Percentiles rank a stretch among this genome's conserved stretches.
These are phyloP conservation scores for Calocera viscosa DNA, from an alignment of 768 basidiomycete species.

Conservation along the genomic window DNA sequence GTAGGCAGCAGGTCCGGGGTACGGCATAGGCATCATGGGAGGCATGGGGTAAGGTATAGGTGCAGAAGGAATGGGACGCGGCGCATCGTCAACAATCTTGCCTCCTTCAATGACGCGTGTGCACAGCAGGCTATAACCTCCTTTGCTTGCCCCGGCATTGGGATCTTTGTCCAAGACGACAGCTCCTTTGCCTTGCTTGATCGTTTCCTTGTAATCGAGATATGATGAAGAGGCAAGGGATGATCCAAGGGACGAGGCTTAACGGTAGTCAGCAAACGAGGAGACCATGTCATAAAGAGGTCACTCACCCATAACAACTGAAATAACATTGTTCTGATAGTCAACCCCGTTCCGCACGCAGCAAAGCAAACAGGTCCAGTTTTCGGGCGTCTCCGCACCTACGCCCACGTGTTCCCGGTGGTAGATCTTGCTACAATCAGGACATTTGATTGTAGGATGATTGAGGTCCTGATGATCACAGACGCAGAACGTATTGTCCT, in stretches of 20 bases:
- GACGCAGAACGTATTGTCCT: background rate
- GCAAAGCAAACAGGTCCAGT: background rate
- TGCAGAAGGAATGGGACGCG: background rate
- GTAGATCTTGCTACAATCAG: background rate
- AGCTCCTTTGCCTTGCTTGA: background rate
- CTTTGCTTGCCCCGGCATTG: background rate
- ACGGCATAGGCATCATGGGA: background rate
- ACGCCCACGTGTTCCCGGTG: background rate
- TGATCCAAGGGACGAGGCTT: background rate
- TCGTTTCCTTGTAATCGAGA: background rate
- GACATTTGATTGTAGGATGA: constrained; percentile 1
- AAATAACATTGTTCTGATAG: background rate
- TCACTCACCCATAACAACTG: background rate
- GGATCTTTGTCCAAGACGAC: background rate
- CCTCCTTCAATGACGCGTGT: background rate
- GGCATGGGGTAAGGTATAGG: background rate
- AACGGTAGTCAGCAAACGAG: background rate
- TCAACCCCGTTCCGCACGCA: background rate
- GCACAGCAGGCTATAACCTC: background rate
- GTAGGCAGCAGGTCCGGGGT: background rate
- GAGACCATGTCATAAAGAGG: background rate
- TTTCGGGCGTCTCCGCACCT: background rate
- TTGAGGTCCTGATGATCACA: background rate
- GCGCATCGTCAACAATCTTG: background rate
- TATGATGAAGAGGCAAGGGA: background rate